Base-by-base conservation (phyloP, 768 basidiomycete species). In the Tephrocybe rancida region DNA sequence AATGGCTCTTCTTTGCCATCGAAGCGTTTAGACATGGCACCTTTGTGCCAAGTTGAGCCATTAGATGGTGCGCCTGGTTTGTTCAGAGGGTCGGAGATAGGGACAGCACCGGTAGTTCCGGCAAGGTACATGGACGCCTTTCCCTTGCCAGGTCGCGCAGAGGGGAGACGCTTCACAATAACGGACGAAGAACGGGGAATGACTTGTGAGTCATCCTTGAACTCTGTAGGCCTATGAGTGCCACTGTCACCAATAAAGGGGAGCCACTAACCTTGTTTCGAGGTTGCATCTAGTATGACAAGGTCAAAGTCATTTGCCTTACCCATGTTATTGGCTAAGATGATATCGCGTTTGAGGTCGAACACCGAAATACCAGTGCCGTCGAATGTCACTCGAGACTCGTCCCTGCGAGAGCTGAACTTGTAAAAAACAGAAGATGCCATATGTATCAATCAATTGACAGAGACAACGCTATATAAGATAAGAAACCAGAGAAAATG, bases 341-440 rank as follows among this genome's bases (percentile, higher is more conserved):
- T 96, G 68, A 99, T 92, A 75, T 98, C 97, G 79, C 88, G 92
- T 78, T 99, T 99, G 73, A 99, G 79, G 74, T 99, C 97, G 80
- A 98, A 98, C 63, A 98, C 94, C 66, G 95, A 95, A 67, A 99
- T 98, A 58, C 94, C 93, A 61, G 96, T 98, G 66, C 97, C 97
- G 69, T 99, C 96, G 78, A 99, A 98, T 49, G 92, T 88, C 71
- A 99, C 87, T 68, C 94, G 81, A 53, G 94, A 95, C 73, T 98
- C 96, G 76, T 91, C 87, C 77, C 83, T 92, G 70, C 92, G 88
- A 61, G 94, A 94, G 71, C 87, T 92, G 87, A 97, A 99, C 76
- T 89, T 90, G 86, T 96, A 98, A 76, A 94, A 97, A 69, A 98
- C 93, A 74, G 92, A 94, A 67, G 95, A 96, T 65, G 91, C 84